Evolutionary conservation across 371 early-diverging fungal genomes (phyloP), one percentile per base, ranked within the genome.

Genomic region (Sporodiniella umbellata): DNA sequence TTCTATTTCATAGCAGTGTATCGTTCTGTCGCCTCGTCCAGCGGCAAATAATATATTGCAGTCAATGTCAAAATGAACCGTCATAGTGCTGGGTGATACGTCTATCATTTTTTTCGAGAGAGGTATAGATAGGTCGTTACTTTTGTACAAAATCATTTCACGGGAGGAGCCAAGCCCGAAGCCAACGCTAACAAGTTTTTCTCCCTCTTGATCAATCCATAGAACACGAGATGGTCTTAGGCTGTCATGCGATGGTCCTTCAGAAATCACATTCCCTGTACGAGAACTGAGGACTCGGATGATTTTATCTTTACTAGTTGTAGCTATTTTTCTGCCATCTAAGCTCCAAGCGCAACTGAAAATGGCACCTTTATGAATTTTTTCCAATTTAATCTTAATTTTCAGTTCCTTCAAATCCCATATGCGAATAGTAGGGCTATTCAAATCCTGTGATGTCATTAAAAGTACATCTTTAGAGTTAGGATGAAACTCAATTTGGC

Each of bases 81-180:
- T 79, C 53, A 92, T 79, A 5, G 89, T 58, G 15, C 89, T 84
- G 0, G 95, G 92, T 0, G 89, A 87, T 6, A 81, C 73, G 45
- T 90, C 94, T 44, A 92, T 74, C 1, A 58, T 50, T 12, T 68
- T 69, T 8, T 50, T 72, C 6, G 56, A 54, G 23, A 78, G 33
- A 0, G 78, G 74, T 21, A 11, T 72, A 43, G 31, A 42, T 22
- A 86, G 56, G 21, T 81, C 61, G 3, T 57, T 51, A 1, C 65
- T 56, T 26, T 81, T 64, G 48, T 75, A 88, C 17, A 91, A 22
- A 37, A 78, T 31, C 18, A 91, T 62, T 56, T 90, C 88, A 8
- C 92, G 86, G 58, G 60, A 54, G 0, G 72, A 72, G 0, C 75
- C 75, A 15, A 59, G 58, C 8, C 84, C 89, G 66, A 91, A 92